Conservation (phyloP, 805 yeast species). For the Metschnikowia aberdeeniae region DNA sequence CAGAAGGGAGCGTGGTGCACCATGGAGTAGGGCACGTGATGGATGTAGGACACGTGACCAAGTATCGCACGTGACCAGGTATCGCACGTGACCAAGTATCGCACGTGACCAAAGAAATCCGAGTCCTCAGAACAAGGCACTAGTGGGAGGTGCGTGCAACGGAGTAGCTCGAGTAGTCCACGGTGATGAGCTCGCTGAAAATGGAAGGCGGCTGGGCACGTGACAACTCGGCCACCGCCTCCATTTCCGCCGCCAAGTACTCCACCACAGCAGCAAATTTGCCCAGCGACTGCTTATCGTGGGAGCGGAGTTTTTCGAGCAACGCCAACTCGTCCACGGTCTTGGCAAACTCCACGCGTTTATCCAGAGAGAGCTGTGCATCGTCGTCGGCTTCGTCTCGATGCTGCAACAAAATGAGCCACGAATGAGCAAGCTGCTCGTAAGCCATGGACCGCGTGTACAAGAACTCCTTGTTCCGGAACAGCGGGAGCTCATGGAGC, state of each 20-base stretch:
- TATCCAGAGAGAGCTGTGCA: constrained; percentile 13
- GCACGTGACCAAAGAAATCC: no score
- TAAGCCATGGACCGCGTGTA: constrained; percentile 52
- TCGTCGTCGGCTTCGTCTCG: constrained; percentile 11
- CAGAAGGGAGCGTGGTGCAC: no score
- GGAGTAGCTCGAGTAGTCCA: constrained; percentile 42
- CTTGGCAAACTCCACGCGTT: constrained; percentile 23
- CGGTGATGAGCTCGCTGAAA: constrained; percentile 37
- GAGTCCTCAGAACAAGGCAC: no score
- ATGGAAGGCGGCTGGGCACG: constrained; percentile 11
- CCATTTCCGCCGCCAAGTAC: constrained; percentile 38
- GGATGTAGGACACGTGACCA: no score
- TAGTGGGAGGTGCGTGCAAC: constrained; percentile 32
- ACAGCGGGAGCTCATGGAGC: constrained; percentile 62
- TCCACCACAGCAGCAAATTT: constrained; percentile 44
- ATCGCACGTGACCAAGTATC: no score
- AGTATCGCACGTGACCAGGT: no score
- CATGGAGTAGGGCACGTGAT: no score
- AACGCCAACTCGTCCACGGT: constrained; percentile 36
- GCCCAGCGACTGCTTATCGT: constrained; percentile 41
- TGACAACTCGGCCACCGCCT: constrained; percentile 24
- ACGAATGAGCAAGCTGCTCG: constrained; percentile 57
- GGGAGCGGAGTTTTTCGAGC: constrained; percentile 39
- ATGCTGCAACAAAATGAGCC: constrained; percentile 46
- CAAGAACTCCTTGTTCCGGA: constrained; percentile 52